A percentile compares a stretch with the other conserved stretches of the same genome.
Conservation (phyloP, 2,329 filamentous ascomycete species). For the Neofusicoccum laricinum region DNA sequence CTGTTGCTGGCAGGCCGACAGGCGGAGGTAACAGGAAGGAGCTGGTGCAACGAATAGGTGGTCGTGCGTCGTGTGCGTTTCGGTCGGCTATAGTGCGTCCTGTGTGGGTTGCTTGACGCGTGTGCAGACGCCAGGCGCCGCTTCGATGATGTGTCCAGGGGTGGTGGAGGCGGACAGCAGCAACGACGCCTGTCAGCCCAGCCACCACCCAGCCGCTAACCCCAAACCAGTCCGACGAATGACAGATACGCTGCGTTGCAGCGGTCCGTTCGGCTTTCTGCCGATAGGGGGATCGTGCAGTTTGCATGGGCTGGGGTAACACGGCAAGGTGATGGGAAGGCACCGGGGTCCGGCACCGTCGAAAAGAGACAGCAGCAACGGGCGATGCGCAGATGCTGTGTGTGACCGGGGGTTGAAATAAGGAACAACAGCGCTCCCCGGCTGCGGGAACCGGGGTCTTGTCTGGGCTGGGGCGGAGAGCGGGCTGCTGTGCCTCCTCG, state of each 20-base stretch:
- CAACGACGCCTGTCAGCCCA: not conserved
- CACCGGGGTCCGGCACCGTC: not conserved
- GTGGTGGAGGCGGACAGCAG: not conserved
- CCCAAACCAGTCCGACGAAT: not conserved
- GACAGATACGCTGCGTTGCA: constrained; percentile 8
- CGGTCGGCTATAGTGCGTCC: too few relatives aligned
- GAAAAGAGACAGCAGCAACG: not conserved
- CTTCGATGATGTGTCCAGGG: not conserved
- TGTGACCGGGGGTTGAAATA: constrained; percentile 17
- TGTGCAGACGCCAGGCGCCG: too few relatives aligned
- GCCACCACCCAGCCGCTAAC: not conserved
- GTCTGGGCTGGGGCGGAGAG: not conserved
- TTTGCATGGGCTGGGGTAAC: not conserved
- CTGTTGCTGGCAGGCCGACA: not conserved
- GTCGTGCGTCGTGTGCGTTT: not conserved
- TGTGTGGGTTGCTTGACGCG: too few relatives aligned
- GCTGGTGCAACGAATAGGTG: not conserved
- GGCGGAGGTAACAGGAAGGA: too few relatives aligned
- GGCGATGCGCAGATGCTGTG: not conserved
- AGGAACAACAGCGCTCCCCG: constrained; percentile 8
- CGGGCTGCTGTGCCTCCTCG: not conserved
- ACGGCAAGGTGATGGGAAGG: not conserved
- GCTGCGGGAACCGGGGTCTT: not conserved
- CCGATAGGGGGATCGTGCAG: constrained; percentile 9
- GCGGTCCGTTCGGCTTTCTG: not conserved